Evolutionary conservation across 2,329 filamentous ascomycete species (phyloP).

Genomic region (Claviceps sp.): DNA sequence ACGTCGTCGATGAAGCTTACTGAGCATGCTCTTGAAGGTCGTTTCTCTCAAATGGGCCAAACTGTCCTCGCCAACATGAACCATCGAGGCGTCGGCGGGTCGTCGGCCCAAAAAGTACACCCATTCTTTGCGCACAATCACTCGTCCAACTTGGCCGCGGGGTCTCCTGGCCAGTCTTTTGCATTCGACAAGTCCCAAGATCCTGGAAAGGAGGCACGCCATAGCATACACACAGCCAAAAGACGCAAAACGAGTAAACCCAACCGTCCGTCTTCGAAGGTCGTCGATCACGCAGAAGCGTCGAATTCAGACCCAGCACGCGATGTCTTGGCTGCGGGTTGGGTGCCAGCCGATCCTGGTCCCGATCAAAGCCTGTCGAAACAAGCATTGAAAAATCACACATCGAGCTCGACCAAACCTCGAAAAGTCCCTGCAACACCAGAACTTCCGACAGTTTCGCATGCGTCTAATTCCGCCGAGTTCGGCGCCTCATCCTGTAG

Average conservation of each 20-base stretch:
- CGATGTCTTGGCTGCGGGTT: neutral
- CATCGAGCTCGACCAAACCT: neutral
- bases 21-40: neutral
- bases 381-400: neutral
- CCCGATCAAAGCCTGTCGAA: neutral
- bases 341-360: neutral
- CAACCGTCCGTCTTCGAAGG: conserved; percentile 5
- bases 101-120: conserved; percentile 33
- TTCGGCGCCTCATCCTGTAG: neutral
- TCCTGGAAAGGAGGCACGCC: neutral
- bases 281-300: conserved; percentile 1
- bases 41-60: conserved; percentile 24
- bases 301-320: neutral
- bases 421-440: neutral
- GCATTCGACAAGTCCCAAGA: neutral
- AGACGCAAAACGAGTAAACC: conserved; percentile 4
- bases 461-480: neutral
- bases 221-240: neutral
- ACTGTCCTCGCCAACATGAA: conserved; percentile 31
- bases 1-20: neutral
- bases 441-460: neutral
- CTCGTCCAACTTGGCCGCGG: conserved; percentile 4
- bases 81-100: conserved; percentile 22
- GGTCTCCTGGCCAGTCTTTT: neutral
- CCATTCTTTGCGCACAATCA: conserved; percentile 35